Percentiles rank a stretch among this genome's conserved stretches.
Evolutionary conservation across 305 asterid species (phyloP).

Genomic region (Fraxinus sp.): DNA sequence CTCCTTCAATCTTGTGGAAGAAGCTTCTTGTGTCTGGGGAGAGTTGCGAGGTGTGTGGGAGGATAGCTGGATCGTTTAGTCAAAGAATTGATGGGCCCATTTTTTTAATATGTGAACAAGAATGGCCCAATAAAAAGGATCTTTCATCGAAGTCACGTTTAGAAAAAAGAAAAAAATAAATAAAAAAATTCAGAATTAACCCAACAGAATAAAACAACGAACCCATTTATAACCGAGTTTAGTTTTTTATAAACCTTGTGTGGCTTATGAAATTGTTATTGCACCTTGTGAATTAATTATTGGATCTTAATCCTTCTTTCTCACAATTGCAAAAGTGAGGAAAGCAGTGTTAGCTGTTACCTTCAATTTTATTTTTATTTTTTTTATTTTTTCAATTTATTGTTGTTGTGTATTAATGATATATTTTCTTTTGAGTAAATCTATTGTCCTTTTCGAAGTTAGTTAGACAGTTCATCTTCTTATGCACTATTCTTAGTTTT

Average conservation of each 20-base stretch:
- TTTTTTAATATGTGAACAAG: not conserved
- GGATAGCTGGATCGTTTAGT: not conserved
- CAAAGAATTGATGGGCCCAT: not conserved
- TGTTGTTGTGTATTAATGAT: not conserved
- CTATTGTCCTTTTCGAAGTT: not conserved
- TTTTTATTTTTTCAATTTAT: not conserved
- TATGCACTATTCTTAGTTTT: not conserved
- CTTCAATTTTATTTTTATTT: not conserved
- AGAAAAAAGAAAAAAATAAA: not conserved
- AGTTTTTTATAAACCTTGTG: not conserved
- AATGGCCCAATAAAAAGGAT: not conserved
- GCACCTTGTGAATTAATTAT: not conserved
- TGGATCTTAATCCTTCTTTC: not conserved
- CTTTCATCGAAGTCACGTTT: not conserved
- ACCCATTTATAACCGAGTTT: not conserved
- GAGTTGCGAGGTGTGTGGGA: not conserved
- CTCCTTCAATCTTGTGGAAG: not conserved
- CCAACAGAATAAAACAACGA: not conserved
- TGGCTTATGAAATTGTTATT: not conserved
- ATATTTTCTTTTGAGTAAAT: not conserved
- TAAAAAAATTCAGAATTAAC: not conserved
- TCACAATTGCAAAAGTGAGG: not conserved
- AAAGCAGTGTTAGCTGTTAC: not conserved
- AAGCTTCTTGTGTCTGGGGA: not conserved
- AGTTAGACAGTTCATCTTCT: not conserved